phyloP scores from a whole-genome alignment of 2,329 filamentous ascomycete genomes.

The Ophiosphaerella herpotricha region DNA sequence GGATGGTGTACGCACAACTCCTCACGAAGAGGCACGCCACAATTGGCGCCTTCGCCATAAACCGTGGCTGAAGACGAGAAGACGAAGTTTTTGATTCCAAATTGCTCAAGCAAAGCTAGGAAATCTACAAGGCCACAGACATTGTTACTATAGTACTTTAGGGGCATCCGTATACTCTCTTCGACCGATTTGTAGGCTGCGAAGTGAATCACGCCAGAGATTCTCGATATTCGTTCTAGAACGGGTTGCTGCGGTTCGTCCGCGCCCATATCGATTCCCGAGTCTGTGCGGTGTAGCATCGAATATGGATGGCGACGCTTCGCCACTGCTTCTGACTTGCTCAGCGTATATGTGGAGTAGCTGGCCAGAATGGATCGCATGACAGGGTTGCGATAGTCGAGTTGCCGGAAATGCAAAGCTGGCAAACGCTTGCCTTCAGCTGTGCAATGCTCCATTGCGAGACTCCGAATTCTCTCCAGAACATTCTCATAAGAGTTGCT shows the following conservation, averaged over 20 bases:
- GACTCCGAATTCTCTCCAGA: conserved; percentile 41
- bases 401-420: conserved; percentile 51
- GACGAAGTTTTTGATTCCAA: conserved; percentile 67
- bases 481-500: conserved; percentile 53
- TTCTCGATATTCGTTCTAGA: conserved; percentile 51
- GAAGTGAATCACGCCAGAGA: conserved; percentile 70
- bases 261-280: conserved; percentile 35
- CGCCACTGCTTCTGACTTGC: conserved; percentile 15
- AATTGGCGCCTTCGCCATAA: conserved; percentile 57
- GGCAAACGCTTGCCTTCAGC: conserved; percentile 49
- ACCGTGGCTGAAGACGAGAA: conserved; percentile 72
- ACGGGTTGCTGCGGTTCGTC: conserved; percentile 26
- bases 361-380: conserved; percentile 52
- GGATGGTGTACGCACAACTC: conserved; percentile 60
- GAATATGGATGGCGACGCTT: conserved; percentile 32
- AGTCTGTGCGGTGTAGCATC: conserved; percentile 36
- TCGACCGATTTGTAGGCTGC: conserved; percentile 70
- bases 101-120: conserved; percentile 60
- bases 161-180: conserved; percentile 64
- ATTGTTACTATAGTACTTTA: conserved; percentile 71
- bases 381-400: conserved; percentile 53
- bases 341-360: conserved; percentile 42
- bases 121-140: conserved; percentile 67
- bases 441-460: conserved; percentile 47
- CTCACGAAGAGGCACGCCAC: conserved; percentile 58